These are phyloP conservation scores for Knoxia roxburghii DNA, from an alignment of 257 asterid genomes.

Conservation along the genomic window DNA sequence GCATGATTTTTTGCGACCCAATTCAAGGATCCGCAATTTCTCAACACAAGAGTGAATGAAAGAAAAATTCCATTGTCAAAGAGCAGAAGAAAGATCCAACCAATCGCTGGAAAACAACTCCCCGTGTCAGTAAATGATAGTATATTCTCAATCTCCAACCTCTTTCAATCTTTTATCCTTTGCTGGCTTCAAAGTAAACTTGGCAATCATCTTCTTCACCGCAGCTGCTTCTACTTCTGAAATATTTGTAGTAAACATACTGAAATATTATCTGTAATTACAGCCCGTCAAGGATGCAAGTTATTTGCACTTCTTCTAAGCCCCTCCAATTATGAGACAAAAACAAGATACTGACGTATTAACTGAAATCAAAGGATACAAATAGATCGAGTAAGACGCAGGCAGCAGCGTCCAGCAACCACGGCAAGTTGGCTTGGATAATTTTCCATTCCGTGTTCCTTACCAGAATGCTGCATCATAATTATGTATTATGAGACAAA, in stretches of 20 bases:
- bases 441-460: constrained; percentile 66
- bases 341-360: no score
- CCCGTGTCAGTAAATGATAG: no score
- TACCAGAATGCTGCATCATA: constrained; percentile 70
- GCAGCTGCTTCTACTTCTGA: constrained; percentile 24
- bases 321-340: no score
- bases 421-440: constrained; percentile 76
- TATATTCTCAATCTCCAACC: no score
- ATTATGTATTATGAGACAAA: not conserved
- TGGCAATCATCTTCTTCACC: constrained; percentile 21
- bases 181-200: constrained; percentile 20
- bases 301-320: not conserved
- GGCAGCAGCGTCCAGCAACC: constrained; percentile 89
- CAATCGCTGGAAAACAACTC: not conserved
- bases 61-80: no score
- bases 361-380: constrained; percentile 78
- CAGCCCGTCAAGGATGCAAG: constrained; percentile 7
- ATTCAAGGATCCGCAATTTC: no score
- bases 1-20: no score
- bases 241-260: constrained; percentile 60
- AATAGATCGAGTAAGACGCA: constrained; percentile 79
- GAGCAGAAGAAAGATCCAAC: no score
- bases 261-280: constrained; percentile 61
- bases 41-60: no score
- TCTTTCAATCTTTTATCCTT: constrained; percentile 11